These are phyloP conservation scores for Stylosanthes scabra DNA, from an alignment of 331 rosid species.

Conservation along the genomic window DNA sequence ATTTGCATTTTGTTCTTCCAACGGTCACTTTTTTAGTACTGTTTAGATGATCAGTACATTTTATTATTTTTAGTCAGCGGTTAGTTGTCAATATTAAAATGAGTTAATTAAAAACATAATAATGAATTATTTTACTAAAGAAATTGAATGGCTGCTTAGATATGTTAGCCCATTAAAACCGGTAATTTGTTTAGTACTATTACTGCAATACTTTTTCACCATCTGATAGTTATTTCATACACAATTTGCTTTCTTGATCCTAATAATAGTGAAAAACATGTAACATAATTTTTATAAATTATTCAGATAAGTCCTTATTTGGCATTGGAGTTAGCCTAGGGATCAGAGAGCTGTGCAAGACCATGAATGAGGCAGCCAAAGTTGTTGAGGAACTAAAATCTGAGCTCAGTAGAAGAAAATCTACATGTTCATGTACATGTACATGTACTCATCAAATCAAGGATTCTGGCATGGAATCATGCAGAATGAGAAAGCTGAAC, in stretches of 20 bases:
- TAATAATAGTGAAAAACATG: neutral
- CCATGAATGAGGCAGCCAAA: conserved; percentile 59
- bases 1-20: too few species aligned
- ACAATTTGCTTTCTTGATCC: neutral
- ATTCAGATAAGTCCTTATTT: conserved; percentile 58
- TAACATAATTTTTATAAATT: neutral
- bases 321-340: conserved; percentile 76
- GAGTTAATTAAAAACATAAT: too few species aligned
- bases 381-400: conserved; percentile 61
- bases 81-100: too few species aligned
- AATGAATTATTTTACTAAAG: too few species aligned
- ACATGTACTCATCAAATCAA: conserved; percentile 13
- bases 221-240: too few species aligned
- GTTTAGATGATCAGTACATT: too few species aligned
- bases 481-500: conserved; percentile 20
- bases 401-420: conserved; percentile 62
- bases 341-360: conserved; percentile 55
- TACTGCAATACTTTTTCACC: too few species aligned
- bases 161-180: too few species aligned
- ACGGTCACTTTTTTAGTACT: too few species aligned
- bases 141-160: too few species aligned
- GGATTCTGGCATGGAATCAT: conserved; percentile 31
- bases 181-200: neutral
- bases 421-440: too few species aligned
- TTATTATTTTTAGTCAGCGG: too few species aligned